These are phyloP conservation scores for Lactarius akahatsu DNA, from an alignment of 768 basidiomycete species.

Conservation along the genomic window DNA sequence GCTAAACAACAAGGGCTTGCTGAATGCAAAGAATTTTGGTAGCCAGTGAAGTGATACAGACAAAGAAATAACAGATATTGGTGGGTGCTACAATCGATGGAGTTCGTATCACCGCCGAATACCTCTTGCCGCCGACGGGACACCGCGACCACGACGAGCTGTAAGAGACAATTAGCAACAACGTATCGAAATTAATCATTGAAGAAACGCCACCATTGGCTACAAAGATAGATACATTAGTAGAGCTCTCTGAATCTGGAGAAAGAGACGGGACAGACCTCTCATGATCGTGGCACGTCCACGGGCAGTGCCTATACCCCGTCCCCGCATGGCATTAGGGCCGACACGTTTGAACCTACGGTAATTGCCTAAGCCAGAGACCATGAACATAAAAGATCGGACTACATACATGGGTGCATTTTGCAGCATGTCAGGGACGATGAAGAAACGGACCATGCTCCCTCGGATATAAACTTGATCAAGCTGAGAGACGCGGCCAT, in stretches of 20 bases:
- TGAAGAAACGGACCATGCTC: slow-evolving; percentile 97
- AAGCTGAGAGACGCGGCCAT: slow-evolving; percentile 97
- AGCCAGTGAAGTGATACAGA: slow-evolving; percentile 22
- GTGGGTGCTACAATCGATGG: slow-evolving; percentile 18
- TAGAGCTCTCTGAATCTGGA: slow-evolving; percentile 13
- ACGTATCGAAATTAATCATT: background rate
- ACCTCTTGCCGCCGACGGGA: slow-evolving; percentile 68
- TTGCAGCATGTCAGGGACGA: slow-evolving; percentile 98
- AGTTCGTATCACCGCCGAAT: slow-evolving; percentile 65
- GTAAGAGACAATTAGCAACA: slow-evolving; percentile 29
- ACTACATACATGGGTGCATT: slow-evolving; percentile 93
- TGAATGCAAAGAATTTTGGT: slow-evolving; percentile 4
- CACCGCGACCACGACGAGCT: slow-evolving; percentile 89
- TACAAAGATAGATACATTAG: slow-evolving; percentile 38
- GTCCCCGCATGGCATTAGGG: slow-evolving; percentile 96
- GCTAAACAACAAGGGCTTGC: background rate
- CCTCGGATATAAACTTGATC: slow-evolving; percentile 99
- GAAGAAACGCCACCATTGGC: slow-evolving; percentile 61
- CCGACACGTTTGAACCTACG: slow-evolving; percentile 98
- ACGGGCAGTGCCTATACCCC: slow-evolving; percentile 98
- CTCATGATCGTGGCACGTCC: slow-evolving; percentile 98
- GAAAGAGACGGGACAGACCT: slow-evolving; percentile 54
- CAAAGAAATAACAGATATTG: slow-evolving; percentile 23
- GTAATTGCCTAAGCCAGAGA: slow-evolving; percentile 1
- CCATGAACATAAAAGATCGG: slow-evolving; percentile 11